phyloP scores from a whole-genome alignment of 176 grass and related monocot species.

The Triticum aestivum region IWGSC_CS_RefSeq_v2.1 NC_057805.1:506079969-506080468 shows the following conservation, averaged over 20 bases:
- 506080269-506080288: background rate
- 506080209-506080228: no score
- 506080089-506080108: background rate
- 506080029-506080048: background rate
- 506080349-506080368: background rate
- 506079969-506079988: background rate
- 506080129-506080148: background rate
- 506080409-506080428: background rate
- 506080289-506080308: background rate
- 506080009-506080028: background rate
- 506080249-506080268: background rate
- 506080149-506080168: background rate
- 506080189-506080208: no score
- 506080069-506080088: background rate
- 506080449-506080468: background rate
- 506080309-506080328: background rate
- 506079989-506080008: background rate
- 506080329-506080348: background rate
- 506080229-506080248: no score
- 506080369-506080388: background rate
- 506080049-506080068: background rate
- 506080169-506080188: background rate
- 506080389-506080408: background rate
- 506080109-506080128: background rate
- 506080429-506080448: no score